Percentiles rank a stretch among this genome's conserved stretches.
These are phyloP conservation scores for Smallanthus sonchifolius DNA, from an alignment of 129 eudicot genomes.

Conservation along the genomic window DNA sequence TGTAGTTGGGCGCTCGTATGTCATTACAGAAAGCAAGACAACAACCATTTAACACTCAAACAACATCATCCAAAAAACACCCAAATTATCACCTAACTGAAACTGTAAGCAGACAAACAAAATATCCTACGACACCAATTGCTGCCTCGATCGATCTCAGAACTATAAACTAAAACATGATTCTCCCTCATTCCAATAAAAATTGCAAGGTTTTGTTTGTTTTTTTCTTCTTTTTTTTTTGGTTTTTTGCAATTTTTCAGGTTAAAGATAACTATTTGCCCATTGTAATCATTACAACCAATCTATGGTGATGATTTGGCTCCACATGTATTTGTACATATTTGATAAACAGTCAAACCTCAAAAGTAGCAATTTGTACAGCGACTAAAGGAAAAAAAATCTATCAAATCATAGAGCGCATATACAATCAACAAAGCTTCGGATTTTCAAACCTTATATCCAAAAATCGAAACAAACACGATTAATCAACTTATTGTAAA, in stretches of 20 bases:
- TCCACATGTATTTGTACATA: background rate
- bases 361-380: constrained; percentile 12
- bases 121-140: constrained; percentile 6
- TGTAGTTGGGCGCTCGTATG: background rate
- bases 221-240: background rate
- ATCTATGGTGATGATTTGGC: constrained; percentile 2
- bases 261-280: background rate
- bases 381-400: background rate
- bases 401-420: background rate
- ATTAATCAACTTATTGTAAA: constrained; percentile 2
- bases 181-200: background rate
- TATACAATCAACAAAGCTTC: background rate
- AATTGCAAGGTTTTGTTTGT: background rate
- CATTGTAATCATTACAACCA: background rate
- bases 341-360: constrained; percentile 14
- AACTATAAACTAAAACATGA: background rate
- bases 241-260: background rate
- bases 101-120: background rate
- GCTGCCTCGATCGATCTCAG: background rate
- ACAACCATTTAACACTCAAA: background rate
- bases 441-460: background rate
- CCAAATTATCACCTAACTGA: background rate
- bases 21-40: background rate
- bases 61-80: background rate
- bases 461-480: background rate